Percentiles rank a stretch among this genome's conserved stretches.
These are phyloP conservation scores for Corrigiola litoralis DNA, from an alignment of 179 eudicot species.

Conservation along the genomic window DNA sequence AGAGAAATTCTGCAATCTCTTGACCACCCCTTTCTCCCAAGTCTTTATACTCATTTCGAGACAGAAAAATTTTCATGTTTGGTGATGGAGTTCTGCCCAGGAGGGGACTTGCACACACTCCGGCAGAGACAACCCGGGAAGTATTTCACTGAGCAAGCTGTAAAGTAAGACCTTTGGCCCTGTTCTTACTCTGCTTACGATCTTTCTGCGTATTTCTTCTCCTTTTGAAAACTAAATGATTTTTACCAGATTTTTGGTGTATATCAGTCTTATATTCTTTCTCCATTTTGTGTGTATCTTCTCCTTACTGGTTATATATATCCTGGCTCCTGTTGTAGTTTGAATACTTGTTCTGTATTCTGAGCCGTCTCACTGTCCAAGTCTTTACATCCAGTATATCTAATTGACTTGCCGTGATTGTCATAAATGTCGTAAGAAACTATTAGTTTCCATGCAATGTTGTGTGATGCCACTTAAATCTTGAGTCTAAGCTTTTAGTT, in stretches of 20 bases:
- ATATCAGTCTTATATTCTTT: neutral
- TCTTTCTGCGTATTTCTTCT: neutral
- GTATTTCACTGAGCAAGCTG: constrained; percentile 83
- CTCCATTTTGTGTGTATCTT: neutral
- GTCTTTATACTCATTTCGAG: constrained; percentile 75
- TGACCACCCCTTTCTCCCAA: constrained; percentile 89
- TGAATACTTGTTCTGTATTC: neutral
- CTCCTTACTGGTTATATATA: neutral
- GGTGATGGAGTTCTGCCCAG: constrained; percentile 95
- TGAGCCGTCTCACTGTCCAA: too few relatives aligned
- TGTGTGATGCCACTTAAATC: too few relatives aligned
- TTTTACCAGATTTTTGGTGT: neutral
- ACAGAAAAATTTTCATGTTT: constrained; percentile 84
- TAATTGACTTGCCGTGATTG: too few relatives aligned
- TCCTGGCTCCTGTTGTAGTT: neutral
- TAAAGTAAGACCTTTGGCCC: constrained; percentile 54
- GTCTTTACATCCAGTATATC: too few relatives aligned
- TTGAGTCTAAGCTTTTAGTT: too few relatives aligned
- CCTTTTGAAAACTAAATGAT: neutral
- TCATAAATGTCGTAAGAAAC: too few relatives aligned
- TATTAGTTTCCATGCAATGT: too few relatives aligned
- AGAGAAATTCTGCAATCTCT: constrained; percentile 80
- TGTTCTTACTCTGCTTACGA: neutral
- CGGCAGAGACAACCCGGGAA: constrained; percentile 91
- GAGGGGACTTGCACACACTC: constrained; percentile 85